These are phyloP conservation scores for Hypocrella siamensis DNA, from an alignment of 2,329 filamentous ascomycete genomes.

Conservation along the genomic window DNA sequence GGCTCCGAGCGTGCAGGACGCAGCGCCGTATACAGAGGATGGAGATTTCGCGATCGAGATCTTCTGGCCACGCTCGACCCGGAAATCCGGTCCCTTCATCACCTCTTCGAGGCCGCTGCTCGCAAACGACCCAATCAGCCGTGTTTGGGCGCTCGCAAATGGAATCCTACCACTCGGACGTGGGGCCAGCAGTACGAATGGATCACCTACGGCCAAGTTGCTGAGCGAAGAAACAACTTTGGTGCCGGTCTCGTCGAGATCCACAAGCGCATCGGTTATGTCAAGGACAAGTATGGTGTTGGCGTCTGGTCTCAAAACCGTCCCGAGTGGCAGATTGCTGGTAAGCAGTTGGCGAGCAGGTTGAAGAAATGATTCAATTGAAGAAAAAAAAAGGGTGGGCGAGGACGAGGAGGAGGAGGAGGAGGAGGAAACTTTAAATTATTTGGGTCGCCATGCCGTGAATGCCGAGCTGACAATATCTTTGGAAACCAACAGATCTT, in stretches of 20 bases:
- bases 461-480: neutral
- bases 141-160: conserved; percentile 70
- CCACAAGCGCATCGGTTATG: conserved; percentile 55
- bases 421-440: too few species aligned
- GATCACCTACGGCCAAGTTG: conserved; percentile 70
- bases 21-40: conserved; percentile 69
- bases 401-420: too few species aligned
- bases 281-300: conserved; percentile 49
- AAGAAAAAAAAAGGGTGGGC: too few species aligned
- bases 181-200: conserved; percentile 66
- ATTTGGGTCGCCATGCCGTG: too few species aligned
- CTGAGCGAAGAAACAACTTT: conserved; percentile 64
- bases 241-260: conserved; percentile 76
- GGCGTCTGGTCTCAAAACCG: conserved; percentile 81
- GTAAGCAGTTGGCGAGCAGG: conserved; percentile 20
- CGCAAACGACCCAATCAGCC: conserved; percentile 47
- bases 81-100: conserved; percentile 55
- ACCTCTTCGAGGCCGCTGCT: conserved; percentile 59
- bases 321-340: conserved; percentile 74
- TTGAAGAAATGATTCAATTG: neutral
- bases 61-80: conserved; percentile 61
- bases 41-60: conserved; percentile 54
- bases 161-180: conserved; percentile 56
- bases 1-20: conserved; percentile 60
- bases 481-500: conserved; percentile 44